Base-by-base conservation (phyloP, 345 rosid genomes). In the Melaleuca quinquenervia region DNA sequence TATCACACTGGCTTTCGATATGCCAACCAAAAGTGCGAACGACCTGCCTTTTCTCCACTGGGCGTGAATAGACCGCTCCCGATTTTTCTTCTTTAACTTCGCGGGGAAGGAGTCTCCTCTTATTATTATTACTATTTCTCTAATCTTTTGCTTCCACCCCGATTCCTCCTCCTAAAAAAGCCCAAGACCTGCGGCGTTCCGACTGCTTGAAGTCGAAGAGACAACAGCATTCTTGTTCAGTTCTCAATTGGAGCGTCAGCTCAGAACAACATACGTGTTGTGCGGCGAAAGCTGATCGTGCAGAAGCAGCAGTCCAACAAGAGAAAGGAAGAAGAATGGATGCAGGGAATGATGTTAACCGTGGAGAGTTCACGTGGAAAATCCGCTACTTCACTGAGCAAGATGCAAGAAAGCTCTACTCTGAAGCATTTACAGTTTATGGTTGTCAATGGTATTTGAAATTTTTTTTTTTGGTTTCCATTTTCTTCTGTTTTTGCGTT, bases 401-500 rank as follows among this genome's bases (percentile, higher is more conserved):
- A 44, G 6, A 26, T 12, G 54, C 32, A 3, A 1, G 14, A 14
- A 50, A 3, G 36, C 21, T 41, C 10, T 14, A 6, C 53, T 82
- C 83, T 6, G 27, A 82, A 48, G 83, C 54, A 82, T 26, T 82
- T 7, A 9, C 27, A 6, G 44, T 62, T 62, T 62, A 5, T 29
- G 10, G 75, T 62, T 62, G 75, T 29, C 7, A 62, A 62, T 62
- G 44, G 75, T 15, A 62, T 16, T 29, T 29, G 8, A 58, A 58
- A 2, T 12, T n/a, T n/a, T n/a, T 12, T 15, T 62, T 62, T 60
- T 20, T 2, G 91, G 89, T 93, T 90, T 84, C 60, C 92, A 51
- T 91, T 88, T 36, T 32, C 18, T 53, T 51, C n/a, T 27, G 1
- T 6, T 29, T 14, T 62, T 62, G 22, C 22, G 21, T 62, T 29